Base-by-base conservation (phyloP, 2,329 filamentous ascomycete genomes). In the Talaromyces pinophilus region DNA sequence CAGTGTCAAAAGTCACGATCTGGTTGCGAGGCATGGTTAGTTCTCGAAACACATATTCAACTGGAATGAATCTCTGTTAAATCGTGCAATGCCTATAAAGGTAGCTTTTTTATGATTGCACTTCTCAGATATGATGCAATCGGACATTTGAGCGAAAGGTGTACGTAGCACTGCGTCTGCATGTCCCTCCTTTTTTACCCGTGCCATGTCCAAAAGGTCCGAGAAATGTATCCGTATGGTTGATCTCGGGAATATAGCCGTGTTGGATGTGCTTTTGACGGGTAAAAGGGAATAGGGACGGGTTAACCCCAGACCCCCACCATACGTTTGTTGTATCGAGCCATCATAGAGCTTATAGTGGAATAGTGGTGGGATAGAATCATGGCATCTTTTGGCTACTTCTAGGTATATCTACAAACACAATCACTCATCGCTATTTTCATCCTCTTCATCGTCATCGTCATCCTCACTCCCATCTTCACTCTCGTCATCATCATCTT, bases 401-500 rank as follows among this genome's bases (percentile, higher is more conserved):
- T 54, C 50, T 52, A 54, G 50, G 15, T 54, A 54, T 44, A 60
- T 44, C 28, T 60, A 46, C 38, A 60, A 30, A 33, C 28, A 44
- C 35, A 35, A 19, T 42, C 46, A 55, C n/a, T 63, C 54, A 40
- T 55, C 62, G 17, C 52, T 44, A 25, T 62, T 35, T 42, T 62
- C 50, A 30, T 46, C 42, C 30, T 50, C 54, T 7, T 71, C 71
- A 17, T 67, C 72, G 42, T 72, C 71, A 33, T 87, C 87, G 1
- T 30, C 48, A 48, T 52, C 87, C 4, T 30, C 48, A 48, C 19
- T 48, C 22, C 30, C 48, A 13, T 82, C 79, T 5, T 83, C 82
- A 6, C 88, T 87, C 1, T 90, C 89, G n/a, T 89, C 88, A 68
- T 88, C 88, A 69, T 89, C 88, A 42, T 85, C 82, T 70, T 89